Evolutionary conservation across 371 early-diverging fungal species (phyloP).

Genomic region (Mucor sp.): DNA sequence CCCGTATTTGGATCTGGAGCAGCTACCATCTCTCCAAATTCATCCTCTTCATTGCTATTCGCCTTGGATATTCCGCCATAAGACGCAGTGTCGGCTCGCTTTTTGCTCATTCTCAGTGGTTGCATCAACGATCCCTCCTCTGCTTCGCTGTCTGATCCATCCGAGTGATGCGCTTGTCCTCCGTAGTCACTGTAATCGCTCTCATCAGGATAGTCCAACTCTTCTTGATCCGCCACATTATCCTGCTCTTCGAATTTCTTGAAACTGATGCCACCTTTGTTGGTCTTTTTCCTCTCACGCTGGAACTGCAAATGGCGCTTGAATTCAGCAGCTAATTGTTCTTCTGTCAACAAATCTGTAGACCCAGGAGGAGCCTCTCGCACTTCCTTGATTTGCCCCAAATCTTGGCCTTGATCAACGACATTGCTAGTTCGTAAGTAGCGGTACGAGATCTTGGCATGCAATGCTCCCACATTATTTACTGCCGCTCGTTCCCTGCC

Average conservation of each 20-base stretch:
- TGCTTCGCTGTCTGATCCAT: neutral
- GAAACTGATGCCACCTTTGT: constrained; percentile 13
- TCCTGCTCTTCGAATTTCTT: constrained; percentile 12
- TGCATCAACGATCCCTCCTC: constrained; percentile 3
- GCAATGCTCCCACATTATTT: constrained; percentile 69
- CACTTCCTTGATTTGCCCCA: neutral
- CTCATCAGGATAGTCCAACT: constrained; percentile 2
- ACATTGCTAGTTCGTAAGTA: constrained; percentile 34
- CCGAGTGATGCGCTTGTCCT: neutral
- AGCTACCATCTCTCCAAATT: constrained; percentile 29
- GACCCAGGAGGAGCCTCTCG: neutral
- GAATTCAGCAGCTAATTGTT: constrained; percentile 26
- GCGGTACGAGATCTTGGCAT: constrained; percentile 62
- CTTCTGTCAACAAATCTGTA: constrained; percentile 20
- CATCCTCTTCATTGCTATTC: constrained; percentile 15
- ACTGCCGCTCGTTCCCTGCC: constrained; percentile 54
- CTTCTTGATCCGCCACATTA: neutral
- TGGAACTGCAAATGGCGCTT: constrained; percentile 26
- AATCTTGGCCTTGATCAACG: neutral
- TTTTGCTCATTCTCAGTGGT: constrained; percentile 2
- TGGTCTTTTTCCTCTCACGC: constrained; percentile 10
- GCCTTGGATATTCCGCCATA: neutral
- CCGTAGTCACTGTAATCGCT: constrained; percentile 8
- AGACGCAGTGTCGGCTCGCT: neutral
- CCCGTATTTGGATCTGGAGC: constrained; percentile 4